A percentile compares a stretch with the other conserved stretches of the same genome.
These are phyloP conservation scores for Leccinellum rugosiceps DNA, from an alignment of 768 basidiomycete genomes.

Conservation along the genomic window DNA sequence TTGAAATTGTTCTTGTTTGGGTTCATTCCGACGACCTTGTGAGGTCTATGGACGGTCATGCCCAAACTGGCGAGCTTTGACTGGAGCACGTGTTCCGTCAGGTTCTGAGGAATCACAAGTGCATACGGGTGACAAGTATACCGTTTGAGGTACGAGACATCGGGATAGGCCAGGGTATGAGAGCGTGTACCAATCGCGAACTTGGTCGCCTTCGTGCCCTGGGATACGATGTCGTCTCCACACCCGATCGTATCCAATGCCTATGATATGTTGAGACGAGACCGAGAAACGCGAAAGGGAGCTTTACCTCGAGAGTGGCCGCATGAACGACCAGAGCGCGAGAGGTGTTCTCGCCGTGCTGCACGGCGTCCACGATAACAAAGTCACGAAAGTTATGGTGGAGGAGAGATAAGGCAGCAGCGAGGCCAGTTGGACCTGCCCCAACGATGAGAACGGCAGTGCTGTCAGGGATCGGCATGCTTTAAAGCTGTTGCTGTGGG, in stretches of 20 bases:
- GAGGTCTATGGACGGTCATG: background rate
- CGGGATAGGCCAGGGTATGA: conserved; percentile 21
- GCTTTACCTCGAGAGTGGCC: conserved; percentile 49
- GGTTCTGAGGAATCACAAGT: conserved; percentile 43
- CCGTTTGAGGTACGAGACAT: conserved; percentile 35
- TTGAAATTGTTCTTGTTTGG: background rate
- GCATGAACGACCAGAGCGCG: conserved; percentile 50
- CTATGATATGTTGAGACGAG: conserved; percentile 23
- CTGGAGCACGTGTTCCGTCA: conserved; percentile 41
- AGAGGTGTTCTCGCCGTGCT: conserved; percentile 33
- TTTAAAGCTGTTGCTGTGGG: background rate
- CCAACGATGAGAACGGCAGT: background rate
- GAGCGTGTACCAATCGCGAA: conserved; percentile 33
- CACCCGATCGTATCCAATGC: conserved; percentile 44
- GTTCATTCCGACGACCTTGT: background rate
- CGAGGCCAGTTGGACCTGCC: background rate
- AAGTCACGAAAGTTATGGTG: background rate
- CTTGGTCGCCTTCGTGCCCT: conserved; percentile 32
- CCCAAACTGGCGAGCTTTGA: background rate
- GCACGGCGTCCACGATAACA: background rate
- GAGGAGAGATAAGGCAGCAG: background rate
- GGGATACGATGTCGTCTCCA: conserved; percentile 37
- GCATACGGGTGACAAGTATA: conserved; percentile 46
- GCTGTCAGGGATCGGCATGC: background rate
- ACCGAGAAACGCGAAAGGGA: background rate